Conservation (phyloP, 2,329 filamentous ascomycete genomes). For the Xylariaceae sp. region DNA sequence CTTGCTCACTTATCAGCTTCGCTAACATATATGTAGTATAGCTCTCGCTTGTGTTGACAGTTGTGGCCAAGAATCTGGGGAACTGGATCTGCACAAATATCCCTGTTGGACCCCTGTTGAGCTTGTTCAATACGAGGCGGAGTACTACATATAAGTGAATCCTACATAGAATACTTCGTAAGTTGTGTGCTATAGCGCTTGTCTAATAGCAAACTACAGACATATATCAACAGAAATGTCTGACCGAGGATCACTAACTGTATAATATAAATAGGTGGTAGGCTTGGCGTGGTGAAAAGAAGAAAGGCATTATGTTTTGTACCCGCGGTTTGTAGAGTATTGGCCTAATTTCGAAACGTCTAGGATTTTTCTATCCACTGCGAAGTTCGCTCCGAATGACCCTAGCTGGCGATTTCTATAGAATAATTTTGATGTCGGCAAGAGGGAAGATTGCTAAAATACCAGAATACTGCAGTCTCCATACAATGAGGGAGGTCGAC, state of each 20-base stretch:
- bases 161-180: neutral
- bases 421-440: no score
- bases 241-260: neutral
- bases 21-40: neutral
- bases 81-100: neutral
- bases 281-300: neutral
- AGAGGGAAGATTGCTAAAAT: no score
- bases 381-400: no score
- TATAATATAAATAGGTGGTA: no score
- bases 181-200: neutral
- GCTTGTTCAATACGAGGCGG: neutral
- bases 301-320: neutral
- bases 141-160: neutral
- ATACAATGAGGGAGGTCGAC: no score
- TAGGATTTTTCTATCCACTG: no score
- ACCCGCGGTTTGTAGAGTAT: no score
- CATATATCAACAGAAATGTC: no score
- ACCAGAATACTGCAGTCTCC: no score
- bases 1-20: neutral
- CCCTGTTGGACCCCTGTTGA: neutral
- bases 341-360: no score
- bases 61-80: neutral
- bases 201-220: neutral
- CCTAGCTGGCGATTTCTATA: no score
- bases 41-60: neutral